Base-by-base conservation (phyloP, 495 filamentous ascomycete genomes). In the Pyronema omphalodes region DNA sequence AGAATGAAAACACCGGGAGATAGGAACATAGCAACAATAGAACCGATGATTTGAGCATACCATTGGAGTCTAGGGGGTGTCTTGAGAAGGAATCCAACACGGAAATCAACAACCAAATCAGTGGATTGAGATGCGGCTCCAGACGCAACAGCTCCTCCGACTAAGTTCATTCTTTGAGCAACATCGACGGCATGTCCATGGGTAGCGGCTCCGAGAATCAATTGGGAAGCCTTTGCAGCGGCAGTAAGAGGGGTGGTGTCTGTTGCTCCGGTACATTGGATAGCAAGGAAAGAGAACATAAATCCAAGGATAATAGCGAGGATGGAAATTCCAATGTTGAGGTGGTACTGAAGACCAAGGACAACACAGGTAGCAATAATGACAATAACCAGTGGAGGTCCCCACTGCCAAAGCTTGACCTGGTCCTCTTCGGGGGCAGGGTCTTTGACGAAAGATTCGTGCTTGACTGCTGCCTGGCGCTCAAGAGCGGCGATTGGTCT, bases 201-300 rank as follows among this genome's bases (percentile, higher is more conserved):
- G 11, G 80, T 79, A 33, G 75, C 78, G 45, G 71, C 79, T 40
- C 79, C 80, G 47, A 83, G 74, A 58, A 83, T 62, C 54, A 82
- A 72, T 67, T 83, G 80, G 51, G 74, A 76, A n/a, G 79, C 79
- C 62, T 83, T 83, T 53, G 77, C 71, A 9, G 76, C 73, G 17
- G 78, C 74, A 3, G 80, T 82, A 18, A 83, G 67, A 5, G 80
- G 80, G 0, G 76, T 80, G 55, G 74, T 71, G 56, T 82, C 78
- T 7, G 79, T 81, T 34, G 74, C 78, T 52, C 71, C 73, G 12
- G 74, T 74, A 61, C 76, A 76, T 64, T 83, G 77, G 58, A 81
- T 79, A 54, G 76, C 76, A 44, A 83, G 67, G 69, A 83, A 83
- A 11, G 78, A 76, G 66, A 83, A 83, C 62, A 83, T 63, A 71